Conservation (phyloP, 129 eudicot species). For the Apium graveolens region DNA sequence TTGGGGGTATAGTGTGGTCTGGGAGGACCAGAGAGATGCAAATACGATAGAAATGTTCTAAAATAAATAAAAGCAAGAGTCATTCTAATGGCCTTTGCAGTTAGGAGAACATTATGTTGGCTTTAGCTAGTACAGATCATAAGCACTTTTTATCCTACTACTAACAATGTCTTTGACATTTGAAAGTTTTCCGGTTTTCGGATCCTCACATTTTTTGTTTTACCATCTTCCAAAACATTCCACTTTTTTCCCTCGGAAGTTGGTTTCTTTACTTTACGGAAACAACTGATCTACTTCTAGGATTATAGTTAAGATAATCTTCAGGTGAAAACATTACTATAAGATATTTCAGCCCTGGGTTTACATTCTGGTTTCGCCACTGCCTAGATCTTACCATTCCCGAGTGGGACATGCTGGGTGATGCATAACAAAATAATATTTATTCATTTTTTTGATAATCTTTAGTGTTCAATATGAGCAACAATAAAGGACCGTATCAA, state of each 20-base stretch:
- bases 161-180: too few species aligned
- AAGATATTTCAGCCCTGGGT: too few species aligned
- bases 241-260: too few species aligned
- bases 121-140: background rate
- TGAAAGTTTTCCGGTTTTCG: background rate
- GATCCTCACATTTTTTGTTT: too few species aligned
- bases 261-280: too few species aligned
- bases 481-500: too few species aligned
- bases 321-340: too few species aligned
- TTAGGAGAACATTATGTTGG: background rate
- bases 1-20: background rate
- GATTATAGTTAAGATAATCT: too few species aligned
- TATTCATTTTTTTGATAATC: background rate
- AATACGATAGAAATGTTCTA: background rate
- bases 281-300: background rate
- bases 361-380: too few species aligned
- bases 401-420: background rate
- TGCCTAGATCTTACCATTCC: background rate
- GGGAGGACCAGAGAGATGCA: background rate
- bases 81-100: background rate
- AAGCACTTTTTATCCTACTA: background rate
- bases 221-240: too few species aligned
- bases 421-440: background rate
- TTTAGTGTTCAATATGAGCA: background rate
- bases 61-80: background rate